phyloP scores from a whole-genome alignment of 140 eudicot genomes.

The Ambrosia hybrid region DNA sequence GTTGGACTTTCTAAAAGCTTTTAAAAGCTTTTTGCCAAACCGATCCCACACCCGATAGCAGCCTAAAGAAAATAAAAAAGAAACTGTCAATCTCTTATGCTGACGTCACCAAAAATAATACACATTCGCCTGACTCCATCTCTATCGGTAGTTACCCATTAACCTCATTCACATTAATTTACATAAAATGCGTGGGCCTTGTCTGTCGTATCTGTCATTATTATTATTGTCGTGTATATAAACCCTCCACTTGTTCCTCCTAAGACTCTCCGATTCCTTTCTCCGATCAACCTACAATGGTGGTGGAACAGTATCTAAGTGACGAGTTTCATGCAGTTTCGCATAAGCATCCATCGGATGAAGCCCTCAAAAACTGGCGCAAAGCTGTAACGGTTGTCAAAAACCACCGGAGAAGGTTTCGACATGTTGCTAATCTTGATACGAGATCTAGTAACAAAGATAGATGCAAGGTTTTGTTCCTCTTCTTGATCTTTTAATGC shows the following conservation, averaged over 20 bases:
- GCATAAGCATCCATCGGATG: conserved; percentile 9
- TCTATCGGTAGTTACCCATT: too few species aligned
- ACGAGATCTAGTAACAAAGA: conserved; percentile 1
- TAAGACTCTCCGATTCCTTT: not conserved
- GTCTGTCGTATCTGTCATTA: too few species aligned
- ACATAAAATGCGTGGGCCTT: too few species aligned
- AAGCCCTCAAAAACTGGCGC: conserved; percentile 26
- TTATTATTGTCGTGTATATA: too few species aligned
- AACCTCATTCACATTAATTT: too few species aligned
- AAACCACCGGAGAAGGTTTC: conserved; percentile 24
- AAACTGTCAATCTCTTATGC: too few species aligned
- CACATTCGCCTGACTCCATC: too few species aligned
- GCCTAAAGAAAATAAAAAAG: too few species aligned
- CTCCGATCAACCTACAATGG: conserved; percentile 16
- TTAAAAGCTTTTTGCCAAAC: too few species aligned
- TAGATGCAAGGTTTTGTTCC: conserved; percentile 14
- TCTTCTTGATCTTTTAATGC: not conserved
- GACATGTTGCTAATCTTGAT: conserved; percentile 26
- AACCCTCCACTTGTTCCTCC: not conserved
- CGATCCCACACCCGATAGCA: too few species aligned
- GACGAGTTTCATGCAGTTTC: conserved; percentile 23
- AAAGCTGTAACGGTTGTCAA: conserved; percentile 20
- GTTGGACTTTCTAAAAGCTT: too few species aligned
- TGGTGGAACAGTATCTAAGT: conserved; percentile 22
- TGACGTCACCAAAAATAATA: too few species aligned